Evolutionary conservation across 169 alveolate genomes (phyloP).

Genomic region (Cryptosporidium sp.): DNA sequence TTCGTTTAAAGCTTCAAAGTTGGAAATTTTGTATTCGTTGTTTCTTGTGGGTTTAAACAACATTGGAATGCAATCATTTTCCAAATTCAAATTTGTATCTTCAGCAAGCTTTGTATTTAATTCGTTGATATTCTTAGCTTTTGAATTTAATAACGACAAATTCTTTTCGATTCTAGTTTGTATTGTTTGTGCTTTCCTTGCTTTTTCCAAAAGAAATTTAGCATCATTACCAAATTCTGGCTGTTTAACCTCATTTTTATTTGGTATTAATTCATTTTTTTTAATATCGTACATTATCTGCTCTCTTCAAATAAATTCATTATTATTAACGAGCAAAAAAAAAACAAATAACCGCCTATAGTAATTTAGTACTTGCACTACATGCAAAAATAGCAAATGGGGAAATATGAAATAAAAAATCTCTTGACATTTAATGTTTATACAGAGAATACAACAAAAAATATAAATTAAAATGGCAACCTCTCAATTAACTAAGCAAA

Average conservation of each 20-base stretch:
- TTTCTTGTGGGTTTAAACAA: neutral
- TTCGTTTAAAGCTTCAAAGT: neutral
- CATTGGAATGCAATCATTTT: neutral
- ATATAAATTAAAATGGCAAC: constrained; percentile 56
- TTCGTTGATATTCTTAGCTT: neutral
- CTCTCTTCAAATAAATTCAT: neutral
- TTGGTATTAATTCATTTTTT: neutral
- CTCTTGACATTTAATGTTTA: neutral
- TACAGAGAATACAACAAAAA: neutral
- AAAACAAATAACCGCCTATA: constrained; percentile 23
- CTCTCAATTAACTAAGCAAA: constrained; percentile 37
- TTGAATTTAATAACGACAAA: neutral
- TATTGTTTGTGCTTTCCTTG: neutral
- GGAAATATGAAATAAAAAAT: constrained; percentile 24
- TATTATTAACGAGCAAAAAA: neutral
- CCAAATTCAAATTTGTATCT: neutral
- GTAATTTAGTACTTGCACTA: constrained; percentile 15
- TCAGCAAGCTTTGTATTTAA: neutral
- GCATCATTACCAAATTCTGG: neutral
- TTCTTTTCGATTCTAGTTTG: constrained; percentile 26
- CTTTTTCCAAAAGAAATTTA: constrained; percentile 8
- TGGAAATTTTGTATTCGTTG: neutral
- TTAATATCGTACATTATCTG: neutral
- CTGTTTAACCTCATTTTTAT: neutral
- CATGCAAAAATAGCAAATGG: constrained; percentile 61